Conservation (phyloP, 371 early-diverging fungal species). For the Umbelopsis sp. region DNA sequence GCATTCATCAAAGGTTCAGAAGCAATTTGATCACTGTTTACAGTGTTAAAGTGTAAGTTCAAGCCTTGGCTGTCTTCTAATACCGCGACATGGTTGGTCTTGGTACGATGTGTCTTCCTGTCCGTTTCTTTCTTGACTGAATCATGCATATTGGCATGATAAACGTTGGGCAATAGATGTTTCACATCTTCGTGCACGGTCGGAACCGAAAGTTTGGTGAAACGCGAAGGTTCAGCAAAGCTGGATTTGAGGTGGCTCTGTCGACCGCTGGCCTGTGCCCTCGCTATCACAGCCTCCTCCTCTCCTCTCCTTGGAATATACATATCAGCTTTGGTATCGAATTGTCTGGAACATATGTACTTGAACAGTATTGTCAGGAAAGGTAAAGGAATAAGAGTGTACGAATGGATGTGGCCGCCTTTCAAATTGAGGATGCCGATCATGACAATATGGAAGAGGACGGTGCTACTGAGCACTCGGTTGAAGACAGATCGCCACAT, state of each 20-base stretch:
- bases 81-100: neutral
- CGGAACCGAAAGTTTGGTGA: conserved; percentile 50
- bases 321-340: neutral
- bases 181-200: conserved; percentile 57
- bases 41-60: conserved; percentile 17
- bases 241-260: conserved; percentile 31
- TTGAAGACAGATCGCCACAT: conserved; percentile 80
- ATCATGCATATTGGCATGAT: conserved; percentile 23
- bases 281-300: neutral
- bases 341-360: conserved; percentile 36
- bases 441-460: conserved; percentile 75
- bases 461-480: conserved; percentile 59
- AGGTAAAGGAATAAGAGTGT: conserved; percentile 65
- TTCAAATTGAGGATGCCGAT: conserved; percentile 62
- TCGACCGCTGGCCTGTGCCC: neutral
- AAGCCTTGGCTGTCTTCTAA: neutral
- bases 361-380: conserved; percentile 62
- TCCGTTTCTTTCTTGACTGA: conserved; percentile 11
- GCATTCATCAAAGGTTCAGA: neutral
- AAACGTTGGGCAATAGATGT: conserved; percentile 53
- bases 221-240: conserved; percentile 51
- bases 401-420: conserved; percentile 44
- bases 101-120: conserved; percentile 1
- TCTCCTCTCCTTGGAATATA: conserved; percentile 9
- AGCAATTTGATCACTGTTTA: conserved; percentile 17